These are phyloP conservation scores for Chalciporus chontae DNA, from an alignment of 768 basidiomycete genomes.

Conservation along the genomic window DNA sequence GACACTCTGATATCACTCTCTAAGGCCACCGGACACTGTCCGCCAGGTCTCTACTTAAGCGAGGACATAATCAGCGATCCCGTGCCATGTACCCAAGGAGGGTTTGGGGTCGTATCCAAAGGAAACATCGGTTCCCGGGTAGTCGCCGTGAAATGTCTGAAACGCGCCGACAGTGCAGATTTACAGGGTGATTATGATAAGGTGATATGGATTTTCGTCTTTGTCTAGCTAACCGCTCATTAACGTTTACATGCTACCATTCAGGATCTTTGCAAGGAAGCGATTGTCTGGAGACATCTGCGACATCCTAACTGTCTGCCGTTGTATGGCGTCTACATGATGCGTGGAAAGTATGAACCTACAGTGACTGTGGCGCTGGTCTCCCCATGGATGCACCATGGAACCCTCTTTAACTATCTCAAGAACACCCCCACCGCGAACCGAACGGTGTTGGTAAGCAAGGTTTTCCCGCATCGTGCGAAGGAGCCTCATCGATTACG, in stretches of 20 bases:
- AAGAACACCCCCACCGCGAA: slow-evolving; percentile 12
- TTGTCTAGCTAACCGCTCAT: neutral
- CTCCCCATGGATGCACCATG: slow-evolving; percentile 39
- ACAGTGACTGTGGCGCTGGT: slow-evolving; percentile 25
- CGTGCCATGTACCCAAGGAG: slow-evolving; percentile 7
- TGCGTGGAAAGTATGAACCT: slow-evolving; percentile 9
- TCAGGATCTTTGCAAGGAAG: neutral
- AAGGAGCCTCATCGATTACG: neutral
- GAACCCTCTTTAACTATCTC: slow-evolving; percentile 31
- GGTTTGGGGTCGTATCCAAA: slow-evolving; percentile 20
- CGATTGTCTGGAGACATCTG: slow-evolving; percentile 11
- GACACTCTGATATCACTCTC: slow-evolving; percentile 20
- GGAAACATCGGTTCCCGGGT: slow-evolving; percentile 15
- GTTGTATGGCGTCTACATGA: slow-evolving; percentile 32
- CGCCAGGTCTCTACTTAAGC: slow-evolving; percentile 11
- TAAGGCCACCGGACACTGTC: slow-evolving; percentile 17
- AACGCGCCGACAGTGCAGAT: neutral
- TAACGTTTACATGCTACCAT: slow-evolving; percentile 21
- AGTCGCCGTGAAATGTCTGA: slow-evolving; percentile 29
- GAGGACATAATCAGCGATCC: slow-evolving; percentile 8
- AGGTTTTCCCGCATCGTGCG: too few relatives aligned
- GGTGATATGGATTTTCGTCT: slow-evolving; percentile 11
- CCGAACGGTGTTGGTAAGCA: slow-evolving; percentile 32
- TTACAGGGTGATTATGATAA: slow-evolving; percentile 15
- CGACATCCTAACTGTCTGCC: slow-evolving; percentile 35